Evolutionary conservation across 164 flowering plant species (phyloP), one percentile per base, ranked within the genome.

Genomic region (Litsea cubeba): DNA sequence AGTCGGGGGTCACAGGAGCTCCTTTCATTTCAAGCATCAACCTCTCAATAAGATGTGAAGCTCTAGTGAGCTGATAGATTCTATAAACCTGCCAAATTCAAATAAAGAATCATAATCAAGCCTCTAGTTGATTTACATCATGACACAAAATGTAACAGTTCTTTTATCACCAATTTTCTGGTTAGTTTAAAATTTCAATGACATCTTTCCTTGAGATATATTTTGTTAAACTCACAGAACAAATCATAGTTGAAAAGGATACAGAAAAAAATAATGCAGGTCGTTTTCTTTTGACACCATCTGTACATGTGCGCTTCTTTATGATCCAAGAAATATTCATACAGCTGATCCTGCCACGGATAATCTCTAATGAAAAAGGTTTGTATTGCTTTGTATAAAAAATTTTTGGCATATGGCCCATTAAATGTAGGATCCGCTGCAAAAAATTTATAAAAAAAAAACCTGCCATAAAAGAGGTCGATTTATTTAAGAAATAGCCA

Each of bases 51-150:
- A 86, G 90, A 71, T 87, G 79, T 11, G 85, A 81, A 11, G 92
- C 93, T 80, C 81, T 91, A 22, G 84, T 89, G 84, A 91, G 77
- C 81, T 90, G 97, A 78, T 92, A 95, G 20, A 93, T 77, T 64
- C 98, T 82, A 68, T 95, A 91, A 24, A 90, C 86, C 97, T 93
- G 91, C 72, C 66, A 79, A 74, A 69, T 46, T 20, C 68, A 77
- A 12, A 68, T 51, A 62, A 77, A 68, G 12, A 62, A 25, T 77
- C 28, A 63, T 62, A 24, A 24, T 66, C 50, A 46, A 3, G n/a
- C 68, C n/a, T 14, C 14, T 3, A 20, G 60, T 20, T 54, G 60
- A 14, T 14, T 54, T 54, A 54, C 60, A 54, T 54, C 4, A 54
- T 54, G 60, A 5, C 17, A 54, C 1, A n/a, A 18, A 14, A 14